Evolutionary conservation across 139 green algal species (phyloP).

Genomic region (Dunaliella primolecta): DNA sequence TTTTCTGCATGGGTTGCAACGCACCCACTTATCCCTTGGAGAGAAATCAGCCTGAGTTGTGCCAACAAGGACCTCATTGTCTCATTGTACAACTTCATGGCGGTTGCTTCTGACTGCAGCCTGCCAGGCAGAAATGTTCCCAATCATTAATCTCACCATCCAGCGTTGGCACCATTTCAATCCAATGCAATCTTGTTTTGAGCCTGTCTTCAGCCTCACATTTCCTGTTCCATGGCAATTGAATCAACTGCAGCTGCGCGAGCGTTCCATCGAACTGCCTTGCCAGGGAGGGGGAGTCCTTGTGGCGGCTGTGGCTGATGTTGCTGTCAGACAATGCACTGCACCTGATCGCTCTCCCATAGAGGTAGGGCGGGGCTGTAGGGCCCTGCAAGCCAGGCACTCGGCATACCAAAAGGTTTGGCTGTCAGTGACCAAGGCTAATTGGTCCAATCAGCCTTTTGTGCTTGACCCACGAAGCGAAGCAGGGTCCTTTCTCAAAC

Average conservation of each 20-base stretch:
- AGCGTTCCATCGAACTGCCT: not conserved
- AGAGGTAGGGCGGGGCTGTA: slow-evolving; percentile 47
- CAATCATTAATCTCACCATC: not conserved
- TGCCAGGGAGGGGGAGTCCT: slow-evolving; percentile 13
- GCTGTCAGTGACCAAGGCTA: not conserved
- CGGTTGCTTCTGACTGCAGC: too few relatives aligned
- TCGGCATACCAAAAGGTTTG: not conserved
- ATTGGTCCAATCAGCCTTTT: not conserved
- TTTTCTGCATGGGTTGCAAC: too few relatives aligned
- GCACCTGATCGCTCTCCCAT: slow-evolving; percentile 35
- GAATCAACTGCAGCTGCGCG: slow-evolving; percentile 27
- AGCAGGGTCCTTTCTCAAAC: not conserved
- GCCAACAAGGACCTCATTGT: too few relatives aligned
- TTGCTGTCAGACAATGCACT: slow-evolving; percentile 52
- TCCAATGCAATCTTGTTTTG: not conserved
- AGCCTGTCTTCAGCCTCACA: not conserved
- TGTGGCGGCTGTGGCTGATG: slow-evolving; percentile 41
- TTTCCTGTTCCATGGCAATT: not conserved
- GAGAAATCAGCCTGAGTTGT: too few relatives aligned
- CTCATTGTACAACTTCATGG: too few relatives aligned
- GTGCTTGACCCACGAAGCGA: not conserved
- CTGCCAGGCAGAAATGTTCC: not conserved
- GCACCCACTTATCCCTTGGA: too few relatives aligned
- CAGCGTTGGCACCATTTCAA: not conserved
- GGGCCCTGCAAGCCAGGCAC: not conserved